Base-by-base conservation (phyloP, 768 basidiomycete species). In the Trametes sanguinea region DNA sequence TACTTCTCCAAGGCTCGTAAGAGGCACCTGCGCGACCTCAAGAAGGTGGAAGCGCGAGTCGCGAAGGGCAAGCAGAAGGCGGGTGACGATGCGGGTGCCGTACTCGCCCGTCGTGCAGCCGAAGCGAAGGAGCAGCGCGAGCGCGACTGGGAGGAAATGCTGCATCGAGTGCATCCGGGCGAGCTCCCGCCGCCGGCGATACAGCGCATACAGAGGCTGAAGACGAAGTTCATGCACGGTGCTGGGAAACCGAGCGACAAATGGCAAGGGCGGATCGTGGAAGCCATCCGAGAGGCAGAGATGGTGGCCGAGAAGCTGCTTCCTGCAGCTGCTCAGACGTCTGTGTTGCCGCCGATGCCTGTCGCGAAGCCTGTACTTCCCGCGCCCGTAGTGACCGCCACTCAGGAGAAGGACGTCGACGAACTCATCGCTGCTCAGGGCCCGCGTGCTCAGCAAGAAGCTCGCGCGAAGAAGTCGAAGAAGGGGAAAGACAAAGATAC, bases 241-340 rank as follows among this genome's bases (percentile, higher is more conserved):
- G 75, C 81, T 3, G 76, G 76, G 10, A 80, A 76, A 57, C 80
- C 86, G 56, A 65, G 73, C 8, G 69, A 72, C 22, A 83, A 81
- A 71, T 92, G 90, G 90, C 86, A 87, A 71, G 76, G 71, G 30
- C 85, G 88, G 68, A 81, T 92, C 43, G 65, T 65, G 35, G 75
- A 79, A 16, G 85, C 85, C 7, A 72, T 90, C 27, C 79, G 76
- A 55, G 86, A 89, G 65, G 81, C 83, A 2, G 77, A 80, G 46
- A 71, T 84, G 48, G 80, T 79, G 1, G 74, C 80, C 9, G 80
- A 76, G 54, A 81, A 81, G 62, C 69, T 78, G 13, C 68, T 81
- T 33, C 78, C 78, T 60, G 71, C 76, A 17, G 69, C 72, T 32
- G 69, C 72, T 29, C 71, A 68, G 57, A 55, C 70, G 16, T 62